phyloP scores from a whole-genome alignment of 2,329 filamentous ascomycete species.

The Didymella lethalis region DNA sequence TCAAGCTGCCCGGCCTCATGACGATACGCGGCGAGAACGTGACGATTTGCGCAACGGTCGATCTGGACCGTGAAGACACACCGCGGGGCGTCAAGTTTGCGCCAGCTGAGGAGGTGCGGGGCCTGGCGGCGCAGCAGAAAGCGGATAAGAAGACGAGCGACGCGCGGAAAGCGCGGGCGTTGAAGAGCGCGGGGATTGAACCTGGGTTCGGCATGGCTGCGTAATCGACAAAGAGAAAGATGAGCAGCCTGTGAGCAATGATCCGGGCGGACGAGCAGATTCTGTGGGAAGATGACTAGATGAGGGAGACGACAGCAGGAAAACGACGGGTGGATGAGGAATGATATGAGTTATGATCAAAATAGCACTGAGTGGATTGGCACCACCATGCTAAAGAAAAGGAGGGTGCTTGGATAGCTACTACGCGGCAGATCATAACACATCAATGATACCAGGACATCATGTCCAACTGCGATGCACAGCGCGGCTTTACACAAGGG shows the following conservation, averaged over 20 bases:
- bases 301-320: no score
- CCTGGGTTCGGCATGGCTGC: constrained; percentile 75
- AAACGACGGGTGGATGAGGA: background rate
- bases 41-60: constrained; percentile 92
- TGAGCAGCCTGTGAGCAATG: background rate
- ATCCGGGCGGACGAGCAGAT: background rate
- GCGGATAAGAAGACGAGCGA: constrained; percentile 69
- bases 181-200: constrained; percentile 59
- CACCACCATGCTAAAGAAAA: constrained; percentile 17
- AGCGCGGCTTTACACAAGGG: background rate
- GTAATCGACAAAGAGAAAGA: constrained; percentile 7
- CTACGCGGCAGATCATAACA: constrained; percentile 21
- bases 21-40: constrained; percentile 96
- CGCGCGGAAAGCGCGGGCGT: constrained; percentile 70
- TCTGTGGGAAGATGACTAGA: background rate
- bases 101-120: constrained; percentile 72
- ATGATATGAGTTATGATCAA: constrained; percentile 15
- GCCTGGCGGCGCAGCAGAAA: constrained; percentile 76
- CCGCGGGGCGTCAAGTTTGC: constrained; percentile 75
- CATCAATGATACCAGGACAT: constrained; percentile 30
- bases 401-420: constrained; percentile 21
- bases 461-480: constrained; percentile 25
- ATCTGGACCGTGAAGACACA: constrained; percentile 94
- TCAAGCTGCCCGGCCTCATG: constrained; percentile 84
- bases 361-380: constrained; percentile 9